Conservation (phyloP, 176 grass and related monocot genomes). For the Olyra latifolia region DNA sequence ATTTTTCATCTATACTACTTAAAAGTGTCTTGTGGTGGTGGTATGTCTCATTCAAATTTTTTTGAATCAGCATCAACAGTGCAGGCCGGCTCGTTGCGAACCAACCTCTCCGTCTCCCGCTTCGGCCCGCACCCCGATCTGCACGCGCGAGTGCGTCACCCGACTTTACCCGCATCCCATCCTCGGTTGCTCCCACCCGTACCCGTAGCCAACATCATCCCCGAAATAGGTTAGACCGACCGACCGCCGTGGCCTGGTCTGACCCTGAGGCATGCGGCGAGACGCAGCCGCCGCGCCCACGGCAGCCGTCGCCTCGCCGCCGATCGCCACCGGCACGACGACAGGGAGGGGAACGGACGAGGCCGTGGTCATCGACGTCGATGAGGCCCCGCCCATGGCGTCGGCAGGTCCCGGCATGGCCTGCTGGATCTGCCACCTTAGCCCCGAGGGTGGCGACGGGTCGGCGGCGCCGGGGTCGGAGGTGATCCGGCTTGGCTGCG, state of each 20-base stretch:
- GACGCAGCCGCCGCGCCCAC: slow-evolving; percentile 36
- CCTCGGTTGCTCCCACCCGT: not conserved
- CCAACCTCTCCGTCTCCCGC: too few species aligned
- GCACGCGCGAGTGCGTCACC: too few species aligned
- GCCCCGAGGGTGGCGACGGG: slow-evolving; percentile 7
- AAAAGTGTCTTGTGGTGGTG: too few species aligned
- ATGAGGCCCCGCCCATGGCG: not conserved
- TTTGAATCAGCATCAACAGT: too few species aligned
- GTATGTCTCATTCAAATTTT: too few species aligned
- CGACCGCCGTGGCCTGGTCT: not conserved
- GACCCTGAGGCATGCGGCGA: slow-evolving; percentile 27
- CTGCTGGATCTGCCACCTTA: slow-evolving; percentile 83
- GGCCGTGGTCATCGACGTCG: slow-evolving; percentile 8
- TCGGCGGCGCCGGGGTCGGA: slow-evolving; percentile 30
- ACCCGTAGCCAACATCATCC: slow-evolving; percentile 20
- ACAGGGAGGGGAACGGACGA: not conserved
- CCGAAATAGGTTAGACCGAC: not conserved
- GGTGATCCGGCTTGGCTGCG: slow-evolving; percentile 60
- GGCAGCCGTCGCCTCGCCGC: slow-evolving; percentile 31
- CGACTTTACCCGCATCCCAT: not conserved
- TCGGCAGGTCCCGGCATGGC: not conserved
- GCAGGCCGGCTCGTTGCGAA: too few species aligned
- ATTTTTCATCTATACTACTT: too few species aligned
- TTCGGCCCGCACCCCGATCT: too few species aligned
- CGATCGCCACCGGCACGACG: not conserved